Evolutionary conservation across 202 grass and related monocot species (phyloP).

Genomic region (Setaria viridis): DNA sequence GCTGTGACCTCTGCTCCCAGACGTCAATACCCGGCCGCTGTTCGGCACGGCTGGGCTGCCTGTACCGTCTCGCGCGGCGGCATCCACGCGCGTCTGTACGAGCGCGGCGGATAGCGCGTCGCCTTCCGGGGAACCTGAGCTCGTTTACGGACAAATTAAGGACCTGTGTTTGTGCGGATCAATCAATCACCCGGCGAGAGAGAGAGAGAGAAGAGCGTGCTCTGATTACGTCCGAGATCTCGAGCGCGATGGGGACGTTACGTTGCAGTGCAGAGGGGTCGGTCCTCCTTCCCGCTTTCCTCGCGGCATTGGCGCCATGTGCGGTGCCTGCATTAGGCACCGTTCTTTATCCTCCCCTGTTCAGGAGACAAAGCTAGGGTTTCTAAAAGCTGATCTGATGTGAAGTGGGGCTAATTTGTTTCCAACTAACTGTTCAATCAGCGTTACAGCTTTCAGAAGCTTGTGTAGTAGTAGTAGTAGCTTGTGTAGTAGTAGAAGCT

Average conservation of each 20-base stretch:
- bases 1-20: no score
- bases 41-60: no score
- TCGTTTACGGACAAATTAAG: background rate
- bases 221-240: constrained; percentile 33
- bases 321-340: constrained; percentile 34
- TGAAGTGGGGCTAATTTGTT: background rate
- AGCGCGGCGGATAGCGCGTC: background rate
- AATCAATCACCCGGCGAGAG: background rate
- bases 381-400: background rate
- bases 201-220: background rate
- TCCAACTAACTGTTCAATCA: background rate
- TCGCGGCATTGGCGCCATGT: constrained; percentile 39
- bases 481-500: background rate
- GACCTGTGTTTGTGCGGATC: background rate
- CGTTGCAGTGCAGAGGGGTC: background rate
- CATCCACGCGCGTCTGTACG: background rate
- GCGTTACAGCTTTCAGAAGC: background rate
- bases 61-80: background rate
- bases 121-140: background rate
- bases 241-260: constrained; percentile 23
- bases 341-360: background rate
- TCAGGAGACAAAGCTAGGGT: background rate
- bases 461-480: no score
- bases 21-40: no score
- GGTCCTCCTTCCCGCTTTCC: constrained; percentile 17